Evolutionary conservation across 768 basidiomycete species (phyloP).

Genomic region (Russula vinacea): DNA sequence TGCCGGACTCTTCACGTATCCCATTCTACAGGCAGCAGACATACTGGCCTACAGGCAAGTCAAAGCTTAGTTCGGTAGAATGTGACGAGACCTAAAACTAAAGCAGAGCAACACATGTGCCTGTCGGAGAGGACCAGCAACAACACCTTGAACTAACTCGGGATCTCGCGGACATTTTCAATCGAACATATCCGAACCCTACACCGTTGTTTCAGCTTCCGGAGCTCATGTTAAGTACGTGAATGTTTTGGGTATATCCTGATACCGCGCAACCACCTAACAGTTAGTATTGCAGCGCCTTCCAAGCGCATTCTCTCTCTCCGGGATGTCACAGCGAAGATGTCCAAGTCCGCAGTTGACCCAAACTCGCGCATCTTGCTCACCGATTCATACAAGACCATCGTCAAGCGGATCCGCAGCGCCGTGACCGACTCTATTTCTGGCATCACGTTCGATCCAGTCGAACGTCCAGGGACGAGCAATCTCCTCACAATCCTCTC

Average conservation of each 20-base stretch:
- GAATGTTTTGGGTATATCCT: conserved; percentile 35
- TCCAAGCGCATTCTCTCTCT: conserved; percentile 84
- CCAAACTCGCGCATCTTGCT: conserved; percentile 78
- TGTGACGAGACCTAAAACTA: not conserved
- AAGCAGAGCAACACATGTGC: conserved; percentile 81
- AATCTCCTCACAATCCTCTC: conserved; percentile 80
- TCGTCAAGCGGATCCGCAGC: conserved; percentile 65
- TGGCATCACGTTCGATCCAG: conserved; percentile 79
- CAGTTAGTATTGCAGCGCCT: conserved; percentile 49
- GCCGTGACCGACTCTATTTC: conserved; percentile 83
- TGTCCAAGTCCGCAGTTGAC: conserved; percentile 92
- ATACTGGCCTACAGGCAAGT: conserved; percentile 78
- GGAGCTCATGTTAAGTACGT: conserved; percentile 66
- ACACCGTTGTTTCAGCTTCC: conserved; percentile 68
- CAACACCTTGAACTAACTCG: conserved; percentile 90
- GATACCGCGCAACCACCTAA: not conserved
- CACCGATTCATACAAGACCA: conserved; percentile 64
- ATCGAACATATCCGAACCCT: conserved; percentile 55
- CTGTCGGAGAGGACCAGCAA: conserved; percentile 92
- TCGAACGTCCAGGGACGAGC: conserved; percentile 72
- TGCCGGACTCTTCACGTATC: conserved; percentile 86
- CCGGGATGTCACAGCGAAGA: conserved; percentile 80
- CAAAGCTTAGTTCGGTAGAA: not conserved
- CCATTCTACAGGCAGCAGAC: conserved; percentile 90
- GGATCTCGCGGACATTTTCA: conserved; percentile 81